Evolutionary conservation across 2,329 filamentous ascomycete species (phyloP), one percentile per base, ranked within the genome.

Genomic region (Leptographium procerum): DNA sequence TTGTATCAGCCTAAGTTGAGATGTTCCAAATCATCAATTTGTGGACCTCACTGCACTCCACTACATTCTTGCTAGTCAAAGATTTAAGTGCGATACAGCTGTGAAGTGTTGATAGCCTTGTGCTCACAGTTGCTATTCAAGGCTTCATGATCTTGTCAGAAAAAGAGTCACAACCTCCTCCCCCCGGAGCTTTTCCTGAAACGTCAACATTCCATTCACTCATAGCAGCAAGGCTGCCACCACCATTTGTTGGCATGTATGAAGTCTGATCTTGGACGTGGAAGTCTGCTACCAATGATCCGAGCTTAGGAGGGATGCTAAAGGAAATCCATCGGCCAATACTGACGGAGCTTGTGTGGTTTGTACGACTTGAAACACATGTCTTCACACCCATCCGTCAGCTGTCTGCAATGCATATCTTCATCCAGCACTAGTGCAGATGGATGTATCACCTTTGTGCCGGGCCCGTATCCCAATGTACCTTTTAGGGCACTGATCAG

Each of bases 391-490:
- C 48, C 36, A 40, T 53, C 45, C 59, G 57, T 59, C 61, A 61
- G 52, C 57, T 61, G 57, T 59, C 61, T 62, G 13, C 57, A 43
- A 22, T 59, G 57, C 59, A 59, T 57, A 56, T 29, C 33, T 31
- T n/a, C 47, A 45, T 26, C 47, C 50, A 55, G 10, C 52, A 36
- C 48, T 53, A 14, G 31, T 53, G 56, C 55, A 40, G 47, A 24
- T 34, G n/a, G 19, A 50, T 60, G 59, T 57, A 57, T 33, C 40
- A 34, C 36, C 29, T 7, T 40, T 47, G 54, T 62, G 57, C 61
- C 59, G 59, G 55, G n/a, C 40, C n/a, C 55, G 60, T 63, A 64
- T 57, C 13, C 59, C 51, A 55, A 55, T 64, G 61, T 64, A 62
- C 59, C 52, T 55, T 45, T 56, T 43, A 29, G 24, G 11, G 33